Conservation (phyloP, 73 alveolate genomes). For the Uronychia binucleata region DNA sequence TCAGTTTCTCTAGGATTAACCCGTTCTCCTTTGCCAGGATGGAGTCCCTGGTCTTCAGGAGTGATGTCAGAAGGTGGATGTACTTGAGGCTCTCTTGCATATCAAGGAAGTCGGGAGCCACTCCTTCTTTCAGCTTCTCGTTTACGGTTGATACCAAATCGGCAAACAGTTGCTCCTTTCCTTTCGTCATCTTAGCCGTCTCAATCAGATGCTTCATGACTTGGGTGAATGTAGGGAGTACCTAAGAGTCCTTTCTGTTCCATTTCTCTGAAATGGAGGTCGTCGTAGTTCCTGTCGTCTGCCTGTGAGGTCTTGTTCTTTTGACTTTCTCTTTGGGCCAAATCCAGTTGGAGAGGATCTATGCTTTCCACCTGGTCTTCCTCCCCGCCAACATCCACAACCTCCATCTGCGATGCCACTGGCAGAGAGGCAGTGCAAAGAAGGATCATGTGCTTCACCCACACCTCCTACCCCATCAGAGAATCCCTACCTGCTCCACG, state of each 20-base stretch:
- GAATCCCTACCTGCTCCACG: neutral
- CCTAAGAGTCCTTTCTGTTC: neutral
- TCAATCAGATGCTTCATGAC: neutral
- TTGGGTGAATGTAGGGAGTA: neutral
- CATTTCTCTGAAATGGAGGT: neutral
- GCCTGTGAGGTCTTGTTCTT: too few species aligned
- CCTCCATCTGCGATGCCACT: neutral
- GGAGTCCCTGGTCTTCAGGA: neutral
- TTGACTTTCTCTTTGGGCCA: too few species aligned
- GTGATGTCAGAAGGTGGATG: neutral
- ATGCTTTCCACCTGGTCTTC: neutral
- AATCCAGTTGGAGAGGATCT: neutral
- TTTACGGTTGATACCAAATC: neutral
- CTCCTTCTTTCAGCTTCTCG: neutral
- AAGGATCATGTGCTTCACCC: neutral
- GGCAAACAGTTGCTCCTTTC: neutral
- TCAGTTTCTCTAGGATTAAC: neutral
- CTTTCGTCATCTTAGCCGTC: too few species aligned
- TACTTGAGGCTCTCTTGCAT: neutral
- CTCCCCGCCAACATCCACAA: neutral
- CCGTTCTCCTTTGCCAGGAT: neutral
- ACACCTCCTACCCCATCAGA: neutral
- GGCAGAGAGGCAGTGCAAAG: neutral
- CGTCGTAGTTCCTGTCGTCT: neutral
- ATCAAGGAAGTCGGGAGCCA: neutral